Percentiles rank a stretch among this genome's conserved stretches.
These are phyloP conservation scores for Mesembryanthemum crystallinum DNA, from an alignment of 148 eudicot genomes.

Conservation along the genomic window DNA sequence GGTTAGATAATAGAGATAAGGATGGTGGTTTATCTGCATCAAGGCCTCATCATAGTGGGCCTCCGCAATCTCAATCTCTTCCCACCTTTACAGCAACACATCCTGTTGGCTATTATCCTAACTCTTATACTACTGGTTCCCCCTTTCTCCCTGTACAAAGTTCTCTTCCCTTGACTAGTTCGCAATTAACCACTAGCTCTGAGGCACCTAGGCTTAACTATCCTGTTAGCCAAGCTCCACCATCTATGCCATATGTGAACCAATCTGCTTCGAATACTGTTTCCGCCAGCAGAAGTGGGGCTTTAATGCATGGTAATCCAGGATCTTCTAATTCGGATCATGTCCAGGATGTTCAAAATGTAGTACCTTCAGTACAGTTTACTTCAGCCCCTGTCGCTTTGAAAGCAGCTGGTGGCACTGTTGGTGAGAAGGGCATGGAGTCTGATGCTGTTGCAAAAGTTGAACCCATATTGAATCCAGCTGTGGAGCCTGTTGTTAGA, in stretches of 20 bases:
- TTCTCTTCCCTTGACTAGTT: conserved; percentile 47
- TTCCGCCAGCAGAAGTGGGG: conserved; percentile 30
- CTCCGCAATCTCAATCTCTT: conserved; percentile 57
- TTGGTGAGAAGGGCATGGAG: conserved; percentile 32
- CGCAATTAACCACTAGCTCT: conserved; percentile 45
- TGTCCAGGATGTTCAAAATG: conserved; percentile 25
- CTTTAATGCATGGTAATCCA: conserved; percentile 20
- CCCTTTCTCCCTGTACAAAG: conserved; percentile 37
- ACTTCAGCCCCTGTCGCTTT: conserved; percentile 44
- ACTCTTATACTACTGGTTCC: conserved; percentile 40
- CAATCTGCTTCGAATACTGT: conserved; percentile 35
- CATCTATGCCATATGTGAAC: conserved; percentile 26
- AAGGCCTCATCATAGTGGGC: conserved; percentile 49
- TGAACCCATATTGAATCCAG: conserved; percentile 20
- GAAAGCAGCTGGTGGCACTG: conserved; percentile 39
- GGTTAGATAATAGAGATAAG: conserved; percentile 59
- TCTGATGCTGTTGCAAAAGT: conserved; percentile 32
- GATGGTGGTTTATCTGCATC: conserved; percentile 46
- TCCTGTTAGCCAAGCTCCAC: conserved; percentile 47
- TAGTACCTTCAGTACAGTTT: conserved; percentile 26
- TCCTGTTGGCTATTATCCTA: conserved; percentile 57
- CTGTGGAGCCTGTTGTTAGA: conserved; percentile 22
- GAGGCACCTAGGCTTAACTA: conserved; percentile 60
- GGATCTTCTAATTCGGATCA: conserved; percentile 33
- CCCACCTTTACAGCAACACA: conserved; percentile 44